Evolutionary conservation across 345 rosid species (phyloP).

Genomic region (Angophora floribunda): DNA sequence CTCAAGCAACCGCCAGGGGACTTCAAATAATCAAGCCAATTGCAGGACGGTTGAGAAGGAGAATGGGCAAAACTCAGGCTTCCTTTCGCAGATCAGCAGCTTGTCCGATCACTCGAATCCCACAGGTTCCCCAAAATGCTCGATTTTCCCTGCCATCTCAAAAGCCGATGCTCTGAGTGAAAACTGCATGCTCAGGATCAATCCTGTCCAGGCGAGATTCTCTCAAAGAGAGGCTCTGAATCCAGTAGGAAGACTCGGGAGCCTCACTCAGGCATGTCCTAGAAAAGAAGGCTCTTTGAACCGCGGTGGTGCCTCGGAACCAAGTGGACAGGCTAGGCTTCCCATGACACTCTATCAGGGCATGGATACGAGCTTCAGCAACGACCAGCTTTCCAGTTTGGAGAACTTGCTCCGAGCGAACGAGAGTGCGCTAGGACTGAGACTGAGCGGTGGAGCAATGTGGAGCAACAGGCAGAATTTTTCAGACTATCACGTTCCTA

Average conservation of each 20-base stretch:
- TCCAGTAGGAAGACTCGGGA: constrained; percentile 17
- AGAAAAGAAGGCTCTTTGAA: constrained; percentile 3
- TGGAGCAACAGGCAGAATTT: constrained; percentile 11
- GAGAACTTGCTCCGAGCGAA: constrained; percentile 14
- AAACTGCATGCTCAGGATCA: constrained; percentile 18
- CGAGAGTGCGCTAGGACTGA: neutral
- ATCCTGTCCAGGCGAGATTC: constrained; percentile 10
- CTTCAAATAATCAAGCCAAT: neutral
- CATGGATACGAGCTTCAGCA: constrained; percentile 5
- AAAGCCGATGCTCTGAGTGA: constrained; percentile 6
- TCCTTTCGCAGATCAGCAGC: neutral
- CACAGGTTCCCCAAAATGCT: constrained; percentile 13
- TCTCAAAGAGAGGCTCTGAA: neutral
- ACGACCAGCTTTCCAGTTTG: constrained; percentile 8
- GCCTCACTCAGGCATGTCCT: constrained; percentile 5
- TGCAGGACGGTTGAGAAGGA: neutral
- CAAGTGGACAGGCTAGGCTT: constrained; percentile 19
- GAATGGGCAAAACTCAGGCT: neutral
- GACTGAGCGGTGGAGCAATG: constrained; percentile 26
- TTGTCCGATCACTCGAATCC: constrained; percentile 2
- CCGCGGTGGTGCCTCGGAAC: neutral
- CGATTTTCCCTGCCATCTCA: neutral
- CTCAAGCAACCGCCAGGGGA: neutral
- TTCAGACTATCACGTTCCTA: constrained; percentile 16
- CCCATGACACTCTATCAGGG: constrained; percentile 18